Base-by-base conservation (phyloP, 2,329 filamentous ascomycete species). In the Sclerotinia subarctica region DNA sequence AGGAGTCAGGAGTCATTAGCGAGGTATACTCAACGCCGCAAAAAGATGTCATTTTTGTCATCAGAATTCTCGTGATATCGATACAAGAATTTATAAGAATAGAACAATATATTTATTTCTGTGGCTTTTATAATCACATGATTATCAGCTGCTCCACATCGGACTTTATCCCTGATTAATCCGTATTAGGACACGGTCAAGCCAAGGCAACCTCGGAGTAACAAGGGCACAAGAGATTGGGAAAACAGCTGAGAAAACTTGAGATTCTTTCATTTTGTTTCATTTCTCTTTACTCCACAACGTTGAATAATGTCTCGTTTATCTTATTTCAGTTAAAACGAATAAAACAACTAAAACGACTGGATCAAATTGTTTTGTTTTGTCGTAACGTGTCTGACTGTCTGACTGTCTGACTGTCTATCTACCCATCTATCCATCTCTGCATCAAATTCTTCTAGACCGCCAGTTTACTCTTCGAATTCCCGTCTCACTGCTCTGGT, bases 101-200 rank as follows among this genome's bases (percentile, higher is more conserved):
- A 17, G 7, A 15, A 46, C 5, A 47, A 21, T n/a, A 7, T n/a
- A 26, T 21, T 10, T n/a, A 26, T 21, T 10, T 2, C 13, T 21
- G 59, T 38, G 46, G 46, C 46, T 51, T 38, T 13, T 8, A 15
- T 3, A 42, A 51, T 62, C 59, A 62, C 59, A 38, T 62, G 59
- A 62, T 2, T 10, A 0, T 62, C 3, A 21, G 0, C 46, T 38
- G 29, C 21, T 46, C 46, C 58, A 62, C 58, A 38, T 62, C 58
- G 58, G 58, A 49, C 29, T 26, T 35, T 2, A 60, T 38, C 58
- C 58, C 29, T 62, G 46, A 26, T 26, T 24, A 38, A 38, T 47
- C 59, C 59, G 13, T 21, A 62, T 51, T 62, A 8, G 59, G 46
- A 62, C 47, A 62, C 59, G 59, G 59, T 62, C 59, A 62, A 56